Percentiles rank a stretch among this genome's conserved stretches.
phyloP scores from a whole-genome alignment of 495 filamentous ascomycete species.

The Hypoxylon lienhwacheense region DNA sequence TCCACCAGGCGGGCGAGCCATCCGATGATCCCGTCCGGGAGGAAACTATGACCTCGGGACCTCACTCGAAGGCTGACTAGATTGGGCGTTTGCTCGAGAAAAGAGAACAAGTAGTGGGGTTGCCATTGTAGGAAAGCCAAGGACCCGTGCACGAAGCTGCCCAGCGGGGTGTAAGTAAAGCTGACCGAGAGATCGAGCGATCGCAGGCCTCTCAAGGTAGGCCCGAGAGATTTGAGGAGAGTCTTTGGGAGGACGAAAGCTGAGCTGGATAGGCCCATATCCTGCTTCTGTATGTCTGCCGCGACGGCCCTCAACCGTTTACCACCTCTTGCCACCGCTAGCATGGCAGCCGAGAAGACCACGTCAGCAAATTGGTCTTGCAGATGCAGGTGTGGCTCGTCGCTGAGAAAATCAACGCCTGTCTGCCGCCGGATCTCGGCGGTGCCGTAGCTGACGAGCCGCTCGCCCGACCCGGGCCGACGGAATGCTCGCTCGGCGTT shows the following conservation, averaged over 20 bases:
- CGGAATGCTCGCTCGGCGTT: constrained; percentile 9
- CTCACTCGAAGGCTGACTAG: constrained; percentile 20
- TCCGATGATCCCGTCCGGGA: constrained; percentile 24
- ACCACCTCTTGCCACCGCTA: constrained; percentile 24
- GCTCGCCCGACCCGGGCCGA: constrained; percentile 11
- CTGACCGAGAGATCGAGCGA: constrained; percentile 31
- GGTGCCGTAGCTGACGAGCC: constrained; percentile 27
- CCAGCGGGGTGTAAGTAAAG: constrained; percentile 28
- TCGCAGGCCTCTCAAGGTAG: constrained; percentile 5
- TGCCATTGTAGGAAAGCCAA: constrained; percentile 28
- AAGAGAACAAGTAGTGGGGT: constrained; percentile 27
- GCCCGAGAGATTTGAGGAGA: constrained; percentile 11
- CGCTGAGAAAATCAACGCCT: constrained; percentile 19
- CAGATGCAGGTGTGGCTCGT: constrained; percentile 10
- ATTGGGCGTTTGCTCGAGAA: constrained; percentile 32
- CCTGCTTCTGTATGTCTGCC: constrained; percentile 18
- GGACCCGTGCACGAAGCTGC: constrained; percentile 20
- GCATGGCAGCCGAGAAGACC: constrained; percentile 22
- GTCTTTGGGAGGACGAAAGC: constrained; percentile 26
- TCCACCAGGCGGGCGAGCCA: constrained; percentile 25
- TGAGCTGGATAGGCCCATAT: constrained; percentile 32
- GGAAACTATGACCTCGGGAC: constrained; percentile 18
- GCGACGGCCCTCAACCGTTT: constrained; percentile 15
- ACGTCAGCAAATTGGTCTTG: constrained; percentile 32
- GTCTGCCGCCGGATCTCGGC: constrained; percentile 17